These are phyloP conservation scores for Volvox reticuliferus DNA, from an alignment of 139 green algal species.

Conservation along the genomic window DNA sequence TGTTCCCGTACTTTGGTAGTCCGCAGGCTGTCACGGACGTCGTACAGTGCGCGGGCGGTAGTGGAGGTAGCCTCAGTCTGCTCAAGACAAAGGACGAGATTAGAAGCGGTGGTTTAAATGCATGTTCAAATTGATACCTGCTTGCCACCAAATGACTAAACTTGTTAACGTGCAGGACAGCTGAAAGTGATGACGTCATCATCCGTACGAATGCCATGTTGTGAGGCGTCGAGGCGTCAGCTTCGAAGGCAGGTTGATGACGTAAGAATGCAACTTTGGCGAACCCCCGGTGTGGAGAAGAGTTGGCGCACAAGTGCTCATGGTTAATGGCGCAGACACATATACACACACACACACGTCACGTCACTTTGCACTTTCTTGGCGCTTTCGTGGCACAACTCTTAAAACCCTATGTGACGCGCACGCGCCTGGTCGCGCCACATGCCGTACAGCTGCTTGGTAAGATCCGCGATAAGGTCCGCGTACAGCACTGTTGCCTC, in stretches of 20 bases:
- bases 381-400: too few relatives aligned
- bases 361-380: background rate
- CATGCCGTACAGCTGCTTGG: conserved; percentile 45
- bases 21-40: conserved; percentile 17
- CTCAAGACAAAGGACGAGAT: background rate
- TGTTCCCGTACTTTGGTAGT: background rate
- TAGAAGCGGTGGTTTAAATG: too few relatives aligned
- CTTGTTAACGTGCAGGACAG: too few relatives aligned
- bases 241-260: too few relatives aligned
- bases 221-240: too few relatives aligned
- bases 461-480: conserved; percentile 26
- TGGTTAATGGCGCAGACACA: background rate
- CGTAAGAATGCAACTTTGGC: too few relatives aligned
- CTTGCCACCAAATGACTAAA: too few relatives aligned
- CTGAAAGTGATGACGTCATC: too few relatives aligned
- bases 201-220: too few relatives aligned
- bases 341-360: background rate
- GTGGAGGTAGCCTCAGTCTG: conserved; percentile 19
- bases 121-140: too few relatives aligned
- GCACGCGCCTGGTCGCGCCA: conserved; percentile 40
- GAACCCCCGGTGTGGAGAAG: too few relatives aligned
- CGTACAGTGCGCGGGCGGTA: conserved; percentile 16
- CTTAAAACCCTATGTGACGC: too few relatives aligned
- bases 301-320: background rate
- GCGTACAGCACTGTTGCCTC: conserved; percentile 27